Evolutionary conservation across 1,284 basidiomycete species (phyloP).

Genomic region (Irpex sp.): DNA sequence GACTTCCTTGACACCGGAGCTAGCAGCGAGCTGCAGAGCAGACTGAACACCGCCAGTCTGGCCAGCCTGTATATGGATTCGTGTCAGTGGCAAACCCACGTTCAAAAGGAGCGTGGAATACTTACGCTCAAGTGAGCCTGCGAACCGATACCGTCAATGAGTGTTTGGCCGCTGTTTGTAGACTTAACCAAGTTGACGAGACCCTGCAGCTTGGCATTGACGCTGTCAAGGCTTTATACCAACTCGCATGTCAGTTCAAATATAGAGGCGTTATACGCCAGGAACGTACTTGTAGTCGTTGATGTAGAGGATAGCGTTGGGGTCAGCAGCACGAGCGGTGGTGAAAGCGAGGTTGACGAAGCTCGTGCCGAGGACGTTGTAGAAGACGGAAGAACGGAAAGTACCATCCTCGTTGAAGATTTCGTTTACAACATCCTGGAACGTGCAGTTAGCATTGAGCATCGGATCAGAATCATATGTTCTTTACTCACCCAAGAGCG

Average conservation of each 20-base stretch:
- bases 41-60: constrained; percentile 36
- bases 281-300: constrained; percentile 31
- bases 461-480: neutral
- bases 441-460: neutral
- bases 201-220: constrained; percentile 27
- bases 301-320: constrained; percentile 35
- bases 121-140: constrained; percentile 29
- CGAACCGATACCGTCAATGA: constrained; percentile 35
- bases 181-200: constrained; percentile 31
- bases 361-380: constrained; percentile 29
- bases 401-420: constrained; percentile 36
- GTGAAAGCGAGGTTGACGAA: constrained; percentile 34
- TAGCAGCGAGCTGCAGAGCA: constrained; percentile 31
- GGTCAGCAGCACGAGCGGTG: constrained; percentile 32
- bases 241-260: neutral
- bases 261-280: neutral
- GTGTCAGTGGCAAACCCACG: neutral
- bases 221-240: constrained; percentile 24
- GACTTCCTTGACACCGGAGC: constrained; percentile 35
- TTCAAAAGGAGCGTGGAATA: neutral
- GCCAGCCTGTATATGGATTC: constrained; percentile 20
- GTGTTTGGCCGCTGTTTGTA: constrained; percentile 24
- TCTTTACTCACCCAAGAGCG: constrained; percentile 25
- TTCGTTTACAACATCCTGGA: constrained; percentile 28
- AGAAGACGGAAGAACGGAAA: constrained; percentile 31